A percentile compares a stretch with the other conserved stretches of the same genome.
phyloP scores from a whole-genome alignment of 192 early-diverging fungal genomes.

The Podila verticillata region DNA sequence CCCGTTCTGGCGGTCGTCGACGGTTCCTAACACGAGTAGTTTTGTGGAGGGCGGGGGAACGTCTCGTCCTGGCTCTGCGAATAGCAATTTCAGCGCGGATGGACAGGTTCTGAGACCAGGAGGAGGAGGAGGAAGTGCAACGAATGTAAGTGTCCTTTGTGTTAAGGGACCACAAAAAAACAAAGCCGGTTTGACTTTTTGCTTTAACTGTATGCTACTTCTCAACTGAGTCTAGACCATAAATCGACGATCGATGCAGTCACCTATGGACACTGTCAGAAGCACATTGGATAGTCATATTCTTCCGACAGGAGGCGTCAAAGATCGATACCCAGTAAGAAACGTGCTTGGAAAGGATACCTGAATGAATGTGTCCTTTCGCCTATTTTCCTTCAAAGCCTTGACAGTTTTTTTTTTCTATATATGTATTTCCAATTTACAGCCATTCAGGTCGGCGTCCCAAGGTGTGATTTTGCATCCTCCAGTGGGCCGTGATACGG shows the following conservation, averaged over 20 bases:
- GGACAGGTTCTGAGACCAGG: not conserved
- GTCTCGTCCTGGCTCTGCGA: constrained; percentile 15
- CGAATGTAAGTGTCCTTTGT: not conserved
- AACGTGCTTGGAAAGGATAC: not conserved
- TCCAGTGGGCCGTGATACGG: constrained; percentile 21
- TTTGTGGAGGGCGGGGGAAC: not conserved
- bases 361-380: not conserved
- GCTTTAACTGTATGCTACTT: not conserved
- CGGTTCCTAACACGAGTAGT: constrained; percentile 5
- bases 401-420: not conserved
- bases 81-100: constrained; percentile 11
- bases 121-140: not conserved
- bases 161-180: not conserved
- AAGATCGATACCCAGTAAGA: constrained; percentile 38
- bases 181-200: not conserved
- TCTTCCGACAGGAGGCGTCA: constrained; percentile 6
- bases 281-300: constrained; percentile 7
- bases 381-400: not conserved
- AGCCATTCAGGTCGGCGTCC: constrained; percentile 26
- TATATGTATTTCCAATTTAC: not conserved
- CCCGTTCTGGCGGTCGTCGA: constrained; percentile 28
- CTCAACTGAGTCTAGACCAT: not conserved
- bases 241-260: constrained; percentile 23
- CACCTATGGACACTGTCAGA: constrained; percentile 13
- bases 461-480: constrained; percentile 21